Conservation (phyloP, 176 grass and related monocot species). For the Juncus inflexus region DNA sequence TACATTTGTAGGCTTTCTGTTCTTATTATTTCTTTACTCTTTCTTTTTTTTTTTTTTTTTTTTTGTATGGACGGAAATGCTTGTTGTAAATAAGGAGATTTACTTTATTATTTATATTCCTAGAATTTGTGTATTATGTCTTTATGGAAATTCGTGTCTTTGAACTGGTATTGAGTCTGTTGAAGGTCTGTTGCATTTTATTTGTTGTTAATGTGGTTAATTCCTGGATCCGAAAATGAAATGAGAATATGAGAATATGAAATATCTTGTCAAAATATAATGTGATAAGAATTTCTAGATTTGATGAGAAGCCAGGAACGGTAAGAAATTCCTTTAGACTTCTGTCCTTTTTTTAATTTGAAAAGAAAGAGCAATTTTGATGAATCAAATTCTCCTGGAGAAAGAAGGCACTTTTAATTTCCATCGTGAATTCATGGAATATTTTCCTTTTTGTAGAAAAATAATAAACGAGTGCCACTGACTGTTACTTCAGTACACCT, state of each 20-base stretch:
- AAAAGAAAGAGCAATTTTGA: neutral
- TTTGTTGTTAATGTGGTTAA: too few species aligned
- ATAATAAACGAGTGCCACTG: too few species aligned
- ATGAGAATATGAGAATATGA: too few species aligned
- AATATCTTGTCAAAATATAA: too few species aligned
- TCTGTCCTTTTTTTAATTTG: neutral
- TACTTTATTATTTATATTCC: conserved; percentile 7
- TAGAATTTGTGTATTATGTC: too few species aligned
- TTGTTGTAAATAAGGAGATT: conserved; percentile 17
- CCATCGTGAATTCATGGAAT: conserved; percentile 28
- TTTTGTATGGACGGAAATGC: neutral
- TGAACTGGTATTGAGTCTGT: conserved; percentile 7
- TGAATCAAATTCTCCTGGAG: conserved; percentile 9
- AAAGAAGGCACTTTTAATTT: conserved; percentile 36
- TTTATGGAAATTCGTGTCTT: conserved; percentile 11
- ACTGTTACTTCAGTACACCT: too few species aligned
- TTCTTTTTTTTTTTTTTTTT: conserved; percentile 18
- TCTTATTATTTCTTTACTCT: neutral
- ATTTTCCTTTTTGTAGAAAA: too few species aligned
- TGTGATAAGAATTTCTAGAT: too few species aligned
- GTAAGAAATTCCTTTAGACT: too few species aligned
- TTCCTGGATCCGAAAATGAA: too few species aligned
- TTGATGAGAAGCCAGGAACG: too few species aligned
- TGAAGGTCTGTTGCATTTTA: neutral
- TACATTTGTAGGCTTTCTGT: conserved; percentile 17